phyloP scores from a whole-genome alignment of 768 basidiomycete genomes.

The Phylloporus sp. region DNA sequence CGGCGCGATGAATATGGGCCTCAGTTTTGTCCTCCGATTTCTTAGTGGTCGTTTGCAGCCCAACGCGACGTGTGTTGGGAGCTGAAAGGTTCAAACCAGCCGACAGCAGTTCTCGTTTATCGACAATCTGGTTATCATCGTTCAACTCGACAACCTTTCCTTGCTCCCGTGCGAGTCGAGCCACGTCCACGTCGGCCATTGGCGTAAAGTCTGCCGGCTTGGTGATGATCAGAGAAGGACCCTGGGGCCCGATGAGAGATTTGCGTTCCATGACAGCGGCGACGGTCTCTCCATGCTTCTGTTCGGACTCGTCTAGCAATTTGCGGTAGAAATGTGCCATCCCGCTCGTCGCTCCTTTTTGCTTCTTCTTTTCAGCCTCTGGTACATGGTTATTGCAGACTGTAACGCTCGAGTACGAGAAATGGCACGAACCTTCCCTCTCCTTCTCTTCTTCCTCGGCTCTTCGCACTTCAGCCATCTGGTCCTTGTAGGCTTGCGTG shows the following conservation, averaged over 20 bases:
- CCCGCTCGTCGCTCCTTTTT: constrained; percentile 59
- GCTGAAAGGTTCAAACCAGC: constrained; percentile 90
- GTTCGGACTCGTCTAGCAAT: constrained; percentile 71
- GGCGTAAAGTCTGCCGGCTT: constrained; percentile 63
- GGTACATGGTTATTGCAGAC: background rate
- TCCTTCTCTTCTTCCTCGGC: constrained; percentile 91
- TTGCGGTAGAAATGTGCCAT: constrained; percentile 82
- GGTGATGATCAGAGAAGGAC: constrained; percentile 62
- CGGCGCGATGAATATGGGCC: constrained; percentile 62
- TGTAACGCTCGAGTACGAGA: background rate
- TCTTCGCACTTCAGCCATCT: constrained; percentile 84
- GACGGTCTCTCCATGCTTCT: constrained; percentile 82
- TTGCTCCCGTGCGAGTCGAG: constrained; percentile 58
- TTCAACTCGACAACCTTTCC: constrained; percentile 91
- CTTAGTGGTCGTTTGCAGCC: constrained; percentile 34
- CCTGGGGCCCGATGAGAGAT: constrained; percentile 57
- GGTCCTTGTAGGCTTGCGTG: constrained; percentile 94
- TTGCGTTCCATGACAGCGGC: constrained; percentile 58
- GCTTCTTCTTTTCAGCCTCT: constrained; percentile 58
- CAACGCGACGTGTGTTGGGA: constrained; percentile 72
- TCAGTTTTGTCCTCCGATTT: constrained; percentile 27
- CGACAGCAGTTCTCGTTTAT: constrained; percentile 86
- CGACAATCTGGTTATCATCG: constrained; percentile 96
- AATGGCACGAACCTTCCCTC: constrained; percentile 65
- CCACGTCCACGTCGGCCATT: constrained; percentile 70